phyloP scores from a whole-genome alignment of 164 flowering plant species.

The Cinnamomum micranthum region DNA sequence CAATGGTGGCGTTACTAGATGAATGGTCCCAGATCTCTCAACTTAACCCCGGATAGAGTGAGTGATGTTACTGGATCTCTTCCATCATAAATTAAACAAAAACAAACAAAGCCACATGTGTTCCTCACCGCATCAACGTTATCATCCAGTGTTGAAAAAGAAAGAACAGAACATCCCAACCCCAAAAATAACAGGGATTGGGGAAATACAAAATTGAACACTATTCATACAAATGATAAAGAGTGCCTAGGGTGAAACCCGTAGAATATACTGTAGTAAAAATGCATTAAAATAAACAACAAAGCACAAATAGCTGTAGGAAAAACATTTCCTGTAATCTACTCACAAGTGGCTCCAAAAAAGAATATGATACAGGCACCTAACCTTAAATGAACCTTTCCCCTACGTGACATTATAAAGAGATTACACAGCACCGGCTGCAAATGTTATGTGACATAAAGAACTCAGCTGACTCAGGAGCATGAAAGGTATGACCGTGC shows the following conservation, averaged over 20 bases:
- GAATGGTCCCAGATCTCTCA: no score
- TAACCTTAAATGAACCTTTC: not conserved
- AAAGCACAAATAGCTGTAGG: not conserved
- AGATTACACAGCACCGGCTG: constrained; percentile 1
- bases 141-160: no score
- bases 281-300: not conserved
- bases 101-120: not conserved
- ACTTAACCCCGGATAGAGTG: no score
- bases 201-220: not conserved
- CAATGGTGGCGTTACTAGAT: no score
- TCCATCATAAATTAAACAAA: no score
- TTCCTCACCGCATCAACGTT: no score
- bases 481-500: constrained; percentile 45
- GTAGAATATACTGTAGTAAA: not conserved
- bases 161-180: not conserved
- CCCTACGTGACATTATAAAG: not conserved
- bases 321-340: not conserved
- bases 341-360: not conserved
- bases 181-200: not conserved
- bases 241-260: not conserved
- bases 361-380: constrained; percentile 7
- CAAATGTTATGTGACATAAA: no score
- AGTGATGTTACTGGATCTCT: no score
- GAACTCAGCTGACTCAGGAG: constrained; percentile 1
- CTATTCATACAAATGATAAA: not conserved